Conservation (phyloP, 1,284 basidiomycete genomes). For the Papiliotrema laurentii region DNA sequence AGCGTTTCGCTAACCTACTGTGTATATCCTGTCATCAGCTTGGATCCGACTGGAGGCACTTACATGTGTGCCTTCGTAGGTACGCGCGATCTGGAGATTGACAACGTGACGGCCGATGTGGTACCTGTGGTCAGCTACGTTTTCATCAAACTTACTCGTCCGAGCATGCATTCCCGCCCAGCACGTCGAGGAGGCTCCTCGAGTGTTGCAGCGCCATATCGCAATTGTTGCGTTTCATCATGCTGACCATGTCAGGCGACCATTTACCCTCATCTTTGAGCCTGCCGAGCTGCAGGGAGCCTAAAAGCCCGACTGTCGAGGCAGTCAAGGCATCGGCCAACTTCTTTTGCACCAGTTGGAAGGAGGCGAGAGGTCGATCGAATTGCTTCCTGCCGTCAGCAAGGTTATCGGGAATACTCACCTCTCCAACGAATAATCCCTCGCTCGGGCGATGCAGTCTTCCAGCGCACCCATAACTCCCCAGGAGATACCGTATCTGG, state of each 20-base stretch:
- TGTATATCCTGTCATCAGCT: constrained; percentile 63
- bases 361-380: constrained; percentile 79
- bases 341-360: constrained; percentile 97
- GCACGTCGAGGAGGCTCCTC: constrained; percentile 73
- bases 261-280: constrained; percentile 77
- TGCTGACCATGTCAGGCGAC: constrained; percentile 88
- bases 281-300: constrained; percentile 73
- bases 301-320: constrained; percentile 73
- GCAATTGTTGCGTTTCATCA: constrained; percentile 95
- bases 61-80: constrained; percentile 69
- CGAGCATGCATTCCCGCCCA: constrained; percentile 83
- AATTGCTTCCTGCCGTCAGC: constrained; percentile 63
- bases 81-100: constrained; percentile 87
- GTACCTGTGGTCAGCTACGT: constrained; percentile 49
- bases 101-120: constrained; percentile 85
- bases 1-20: constrained; percentile 26
- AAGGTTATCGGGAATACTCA: constrained; percentile 20
- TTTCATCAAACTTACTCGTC: constrained; percentile 64
- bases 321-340: constrained; percentile 88
- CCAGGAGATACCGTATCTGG: constrained; percentile 87
- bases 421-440: constrained; percentile 82
- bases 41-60: constrained; percentile 7
- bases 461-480: constrained; percentile 93
- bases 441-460: constrained; percentile 74
- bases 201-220: constrained; percentile 82